Evolutionary conservation across 305 asterid genomes (phyloP), one percentile per base, ranked within the genome.

Genomic region (Petunia hybrid): DNA sequence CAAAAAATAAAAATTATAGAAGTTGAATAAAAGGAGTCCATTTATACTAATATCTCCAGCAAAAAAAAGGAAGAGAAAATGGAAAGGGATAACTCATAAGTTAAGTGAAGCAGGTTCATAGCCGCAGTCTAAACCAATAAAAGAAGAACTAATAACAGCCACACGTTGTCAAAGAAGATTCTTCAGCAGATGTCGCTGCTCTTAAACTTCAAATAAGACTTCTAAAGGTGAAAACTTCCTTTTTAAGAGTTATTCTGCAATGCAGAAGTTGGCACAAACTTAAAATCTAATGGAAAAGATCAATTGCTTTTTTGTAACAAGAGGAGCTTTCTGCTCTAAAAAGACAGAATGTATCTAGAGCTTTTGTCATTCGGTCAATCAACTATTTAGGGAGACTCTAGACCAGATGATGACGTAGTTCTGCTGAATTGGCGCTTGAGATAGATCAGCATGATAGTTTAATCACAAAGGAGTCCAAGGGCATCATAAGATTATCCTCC

Each of bases 81-180:
- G n/a, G n/a, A n/a, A n/a, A n/a, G n/a, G n/a, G n/a, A n/a, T n/a
- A n/a, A n/a, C n/a, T n/a, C n/a, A n/a, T n/a, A n/a, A n/a, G n/a
- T n/a, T n/a, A n/a, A n/a, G n/a, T n/a, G n/a, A n/a, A n/a, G n/a
- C n/a, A n/a, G n/a, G n/a, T n/a, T n/a, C n/a, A n/a, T n/a, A n/a
- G n/a, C n/a, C n/a, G n/a, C n/a, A n/a, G n/a, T n/a, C n/a, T n/a
- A n/a, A n/a, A n/a, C n/a, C n/a, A n/a, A n/a, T n/a, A n/a, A n/a
- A n/a, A n/a, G n/a, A n/a, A n/a, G n/a, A n/a, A n/a, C n/a, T n/a
- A n/a, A n/a, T n/a, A n/a, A n/a, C n/a, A n/a, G n/a, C n/a, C n/a
- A n/a, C n/a, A n/a, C n/a, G 80, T 94, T 68, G 91, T 97, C 64
- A 97, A 97, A 82, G 99, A 97, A 89, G 99, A 97, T 85, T 89